Evolutionary conservation across 2,329 filamentous ascomycete genomes (phyloP), one percentile per base, ranked within the genome.

Genomic region (Ophiosphaerella narmari): DNA sequence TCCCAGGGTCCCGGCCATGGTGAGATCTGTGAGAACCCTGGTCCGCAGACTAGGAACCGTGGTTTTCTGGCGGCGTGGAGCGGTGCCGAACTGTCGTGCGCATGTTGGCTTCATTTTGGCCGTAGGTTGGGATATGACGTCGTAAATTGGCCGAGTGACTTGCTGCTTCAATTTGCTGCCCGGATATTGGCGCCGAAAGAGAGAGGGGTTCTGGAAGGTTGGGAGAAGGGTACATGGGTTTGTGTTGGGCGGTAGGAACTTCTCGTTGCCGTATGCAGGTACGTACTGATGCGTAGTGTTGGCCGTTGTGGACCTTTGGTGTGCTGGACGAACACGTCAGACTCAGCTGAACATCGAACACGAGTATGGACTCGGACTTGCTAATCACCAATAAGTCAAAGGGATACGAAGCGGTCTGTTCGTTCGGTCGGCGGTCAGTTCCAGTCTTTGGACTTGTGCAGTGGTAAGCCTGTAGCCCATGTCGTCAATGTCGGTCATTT

Each of bases 241-340:
- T 48, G 45, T 36, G 36, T 38, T 21, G 33, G 35, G 36, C 36
- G 29, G 29, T 39, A 12, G 37, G 33, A 26, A 16, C n/a, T 34
- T 26, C 39, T 48, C 33, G 46, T 57, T 43, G 48, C 49, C 36
- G n/a, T 51, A 52, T 53, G 52, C 52, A 55, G 9, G 44, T 41
- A 49, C 44, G 35, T 43, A 35, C 32, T 45, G 43, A 18, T 36
- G 42, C 48, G 5, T 33, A 31, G 31, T 45, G 41, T 34, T 11
- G 18, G 7, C 40, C 2, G 18, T 14, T 12, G 16, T 18, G 31
- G 32, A 26, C n/a, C 18, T 26, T 24, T 16, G 31, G 3, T 18
- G n/a, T n/a, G 11, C n/a, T 24, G 9, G 23, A 13, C 13, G n/a
- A 26, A 29, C 23, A 29, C 7, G 26, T 2, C 26, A 29, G 26